A percentile compares a stretch with the other conserved stretches of the same genome.
Conservation (phyloP, 352 stramenopile species). For the Pilasporangium apinafurcum region DNA sequence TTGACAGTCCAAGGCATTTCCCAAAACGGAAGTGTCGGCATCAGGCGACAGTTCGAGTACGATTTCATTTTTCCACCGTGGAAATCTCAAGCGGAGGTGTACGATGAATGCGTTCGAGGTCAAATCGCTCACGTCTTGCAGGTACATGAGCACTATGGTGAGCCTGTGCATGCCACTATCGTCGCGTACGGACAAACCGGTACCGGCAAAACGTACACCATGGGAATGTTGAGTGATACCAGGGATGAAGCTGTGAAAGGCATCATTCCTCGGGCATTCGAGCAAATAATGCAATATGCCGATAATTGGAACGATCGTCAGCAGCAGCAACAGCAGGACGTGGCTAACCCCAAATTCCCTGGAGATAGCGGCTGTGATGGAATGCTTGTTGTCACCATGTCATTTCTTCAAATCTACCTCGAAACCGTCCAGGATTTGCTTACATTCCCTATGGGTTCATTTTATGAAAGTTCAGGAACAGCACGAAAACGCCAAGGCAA, state of each 20-base stretch:
- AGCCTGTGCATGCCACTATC: slow-evolving; percentile 33
- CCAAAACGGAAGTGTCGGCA: not conserved
- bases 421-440: slow-evolving; percentile 64
- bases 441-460: slow-evolving; percentile 7
- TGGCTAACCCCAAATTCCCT: not conserved
- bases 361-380: no score
- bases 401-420: slow-evolving; percentile 76
- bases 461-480: not conserved
- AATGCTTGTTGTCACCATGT: slow-evolving; percentile 29
- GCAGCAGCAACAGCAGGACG: not conserved
- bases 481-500: not conserved
- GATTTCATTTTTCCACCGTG: slow-evolving; percentile 52
- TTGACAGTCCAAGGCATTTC: slow-evolving; percentile 2
- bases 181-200: slow-evolving; percentile 71
- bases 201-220: slow-evolving; percentile 74
- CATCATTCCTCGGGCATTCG: slow-evolving; percentile 57
- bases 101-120: slow-evolving; percentile 24
- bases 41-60: slow-evolving; percentile 51
- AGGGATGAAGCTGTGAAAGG: slow-evolving; percentile 24
- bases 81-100: slow-evolving; percentile 45
- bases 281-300: slow-evolving; percentile 38
- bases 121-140: slow-evolving; percentile 39
- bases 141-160: slow-evolving; percentile 5
- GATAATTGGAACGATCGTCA: slow-evolving; percentile 9
- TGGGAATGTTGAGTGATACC: slow-evolving; percentile 53